Conservation (phyloP, 768 basidiomycete species). For the Kwoniella dejecticola region DNA sequence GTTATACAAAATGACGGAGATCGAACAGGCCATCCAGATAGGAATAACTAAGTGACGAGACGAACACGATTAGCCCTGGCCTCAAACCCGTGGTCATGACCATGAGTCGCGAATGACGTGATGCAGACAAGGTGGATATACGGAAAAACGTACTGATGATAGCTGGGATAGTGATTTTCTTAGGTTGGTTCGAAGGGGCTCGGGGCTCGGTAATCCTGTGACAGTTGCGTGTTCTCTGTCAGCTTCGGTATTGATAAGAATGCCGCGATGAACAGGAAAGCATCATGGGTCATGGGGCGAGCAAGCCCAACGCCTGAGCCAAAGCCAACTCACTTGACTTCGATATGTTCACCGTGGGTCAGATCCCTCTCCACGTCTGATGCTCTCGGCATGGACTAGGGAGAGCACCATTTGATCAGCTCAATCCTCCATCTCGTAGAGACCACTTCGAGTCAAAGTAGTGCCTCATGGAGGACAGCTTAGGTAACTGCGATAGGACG, state of each 20-base stretch:
- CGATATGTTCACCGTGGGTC: constrained; percentile 40
- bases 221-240: too few species aligned
- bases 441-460: too few species aligned
- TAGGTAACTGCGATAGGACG: too few species aligned
- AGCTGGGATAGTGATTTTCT: constrained; percentile 53
- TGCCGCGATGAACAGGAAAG: too few species aligned
- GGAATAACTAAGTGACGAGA: constrained; percentile 61
- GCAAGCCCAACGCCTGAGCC: too few species aligned
- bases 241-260: too few species aligned
- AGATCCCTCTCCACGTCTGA: constrained; percentile 46
- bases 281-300: too few species aligned
- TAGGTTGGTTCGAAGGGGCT: constrained; percentile 35
- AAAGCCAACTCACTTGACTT: constrained; percentile 54
- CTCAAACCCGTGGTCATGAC: too few species aligned
- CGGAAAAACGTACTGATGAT: constrained; percentile 51
- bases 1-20: constrained; percentile 93
- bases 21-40: constrained; percentile 87
- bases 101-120: too few species aligned
- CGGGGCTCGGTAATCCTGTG: constrained; percentile 39
- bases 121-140: too few species aligned
- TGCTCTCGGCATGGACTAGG: constrained; percentile 50
- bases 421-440: not conserved
- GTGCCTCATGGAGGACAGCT: too few species aligned
- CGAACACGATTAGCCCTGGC: too few species aligned
- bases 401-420: not conserved